Conservation (phyloP, 768 basidiomycete species). For the Boletus huronensis region DNA sequence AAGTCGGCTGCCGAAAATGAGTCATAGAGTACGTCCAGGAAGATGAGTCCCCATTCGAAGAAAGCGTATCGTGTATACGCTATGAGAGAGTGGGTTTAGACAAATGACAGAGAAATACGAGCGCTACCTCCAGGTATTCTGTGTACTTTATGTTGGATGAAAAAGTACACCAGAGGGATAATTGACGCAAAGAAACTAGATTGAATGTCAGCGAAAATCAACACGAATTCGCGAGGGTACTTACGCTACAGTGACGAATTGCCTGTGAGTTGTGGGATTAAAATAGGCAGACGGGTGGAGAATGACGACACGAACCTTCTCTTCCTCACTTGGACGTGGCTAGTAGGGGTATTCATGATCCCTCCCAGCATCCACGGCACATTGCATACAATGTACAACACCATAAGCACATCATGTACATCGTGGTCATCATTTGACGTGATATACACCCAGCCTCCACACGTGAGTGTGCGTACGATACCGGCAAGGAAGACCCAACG, state of each 20-base stretch:
- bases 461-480: conserved; percentile 69
- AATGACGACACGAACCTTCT: conserved; percentile 44
- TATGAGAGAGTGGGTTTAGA: conserved; percentile 26
- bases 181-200: conserved; percentile 68
- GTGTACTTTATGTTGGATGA: conserved; percentile 81
- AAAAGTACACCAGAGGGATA: conserved; percentile 77
- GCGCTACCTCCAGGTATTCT: conserved; percentile 69
- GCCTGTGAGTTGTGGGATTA: conserved; percentile 35
- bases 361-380: conserved; percentile 87
- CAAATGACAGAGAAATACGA: background rate
- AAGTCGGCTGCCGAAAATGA: conserved; percentile 64
- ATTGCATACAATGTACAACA: conserved; percentile 78
- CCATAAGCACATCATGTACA: conserved; percentile 84
- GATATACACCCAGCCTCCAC: conserved; percentile 91
- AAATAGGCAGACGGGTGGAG: background rate
- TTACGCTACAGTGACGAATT: conserved; percentile 49
- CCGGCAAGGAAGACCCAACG: conserved; percentile 57
- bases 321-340: conserved; percentile 39
- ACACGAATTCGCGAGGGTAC: background rate
- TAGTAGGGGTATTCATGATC: conserved; percentile 49
- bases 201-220: conserved; percentile 2
- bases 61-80: conserved; percentile 86
- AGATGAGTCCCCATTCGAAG: conserved; percentile 83
- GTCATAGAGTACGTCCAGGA: conserved; percentile 71
- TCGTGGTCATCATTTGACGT: conserved; percentile 84